Conservation (phyloP, 805 yeast species). For the Candida endomychidarum region DNA sequence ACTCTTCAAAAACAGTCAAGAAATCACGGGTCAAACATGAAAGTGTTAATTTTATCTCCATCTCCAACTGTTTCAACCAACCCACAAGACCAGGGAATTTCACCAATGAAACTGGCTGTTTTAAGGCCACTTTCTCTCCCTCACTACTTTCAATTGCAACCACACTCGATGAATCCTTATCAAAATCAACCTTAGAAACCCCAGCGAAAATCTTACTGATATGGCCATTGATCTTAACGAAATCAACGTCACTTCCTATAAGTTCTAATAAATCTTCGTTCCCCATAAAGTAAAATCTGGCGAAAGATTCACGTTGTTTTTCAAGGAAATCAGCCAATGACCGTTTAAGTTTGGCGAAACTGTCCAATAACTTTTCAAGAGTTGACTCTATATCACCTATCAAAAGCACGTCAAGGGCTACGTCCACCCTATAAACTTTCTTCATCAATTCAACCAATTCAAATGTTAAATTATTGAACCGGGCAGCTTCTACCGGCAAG, state of each 20-base stretch:
- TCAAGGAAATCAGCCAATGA: constrained; percentile 80
- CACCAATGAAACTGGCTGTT: constrained; percentile 42
- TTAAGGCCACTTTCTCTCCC: constrained; percentile 55
- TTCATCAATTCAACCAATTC: constrained; percentile 59
- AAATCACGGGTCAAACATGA: constrained; percentile 26
- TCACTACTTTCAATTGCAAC: constrained; percentile 58
- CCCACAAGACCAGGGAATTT: constrained; percentile 49
- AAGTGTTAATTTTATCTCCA: constrained; percentile 49
- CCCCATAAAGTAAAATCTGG: constrained; percentile 84
- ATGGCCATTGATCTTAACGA: constrained; percentile 52
- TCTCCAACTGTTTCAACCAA: constrained; percentile 64
- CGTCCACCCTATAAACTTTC: constrained; percentile 45
- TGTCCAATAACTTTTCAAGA: constrained; percentile 52
- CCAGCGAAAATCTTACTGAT: constrained; percentile 74
- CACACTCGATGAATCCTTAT: constrained; percentile 34
- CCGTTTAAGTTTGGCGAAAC: constrained; percentile 56
- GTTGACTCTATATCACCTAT: constrained; percentile 48
- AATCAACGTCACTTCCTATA: constrained; percentile 61
- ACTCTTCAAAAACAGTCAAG: constrained; percentile 43
- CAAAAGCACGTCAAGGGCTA: constrained; percentile 55
- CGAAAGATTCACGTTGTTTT: constrained; percentile 70
- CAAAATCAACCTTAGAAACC: constrained; percentile 42
- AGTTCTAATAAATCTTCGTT: constrained; percentile 86
- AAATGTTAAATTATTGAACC: constrained; percentile 61
- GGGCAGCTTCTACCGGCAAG: constrained; percentile 65